Evolutionary conservation across 2,329 filamentous ascomycete genomes (phyloP), one percentile per base, ranked within the genome.

Genomic region (Fonsecaea pugnacius): DNA sequence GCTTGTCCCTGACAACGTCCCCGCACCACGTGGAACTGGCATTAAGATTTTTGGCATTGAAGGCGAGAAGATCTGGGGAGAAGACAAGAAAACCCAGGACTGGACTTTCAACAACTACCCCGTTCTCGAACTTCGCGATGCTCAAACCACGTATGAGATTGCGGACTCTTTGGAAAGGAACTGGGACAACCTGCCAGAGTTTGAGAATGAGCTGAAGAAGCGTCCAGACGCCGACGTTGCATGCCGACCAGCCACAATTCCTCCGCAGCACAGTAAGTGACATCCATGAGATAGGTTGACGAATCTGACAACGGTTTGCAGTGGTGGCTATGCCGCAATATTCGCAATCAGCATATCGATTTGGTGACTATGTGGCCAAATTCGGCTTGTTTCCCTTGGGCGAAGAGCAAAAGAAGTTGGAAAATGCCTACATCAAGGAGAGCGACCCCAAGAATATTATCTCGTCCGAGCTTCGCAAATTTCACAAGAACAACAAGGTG

Each of bases 21-120:
- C 66, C 27, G 66, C 66, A 24, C 66, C 66, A 12, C 64, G 66
- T 32, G 66, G 66, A 4, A 64, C 64, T 55, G 66, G 66, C 33
- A 68, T 68, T 61, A 68, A 68, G 64, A 68, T 68, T 18, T 68
- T 68, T 36, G 66, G 64, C n/a, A 36, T 68, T 33, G 58, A 68
- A 21, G 66, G 66, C 12, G 64, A 66, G 40, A 68, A 68, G 58
- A 66, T 68, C 46, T 68, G 66, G 66, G 66, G 66, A 5, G 66
- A 68, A 43, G 66, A 67, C 58, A 68, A 68, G 54, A 64, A 64
- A 10, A 68, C 66, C 27, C 66, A 68, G 50, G 66, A 68, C 58
- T 68, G 60, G 57, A 68, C 66, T 2, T 64, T 68, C 43, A 68
- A 68, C 64, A 68, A 68, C 54, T 68, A 68, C 40, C 63, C 66